Base-by-base conservation (phyloP, 1,284 basidiomycete species). In the Fomitiporia mediterranea region DNA sequence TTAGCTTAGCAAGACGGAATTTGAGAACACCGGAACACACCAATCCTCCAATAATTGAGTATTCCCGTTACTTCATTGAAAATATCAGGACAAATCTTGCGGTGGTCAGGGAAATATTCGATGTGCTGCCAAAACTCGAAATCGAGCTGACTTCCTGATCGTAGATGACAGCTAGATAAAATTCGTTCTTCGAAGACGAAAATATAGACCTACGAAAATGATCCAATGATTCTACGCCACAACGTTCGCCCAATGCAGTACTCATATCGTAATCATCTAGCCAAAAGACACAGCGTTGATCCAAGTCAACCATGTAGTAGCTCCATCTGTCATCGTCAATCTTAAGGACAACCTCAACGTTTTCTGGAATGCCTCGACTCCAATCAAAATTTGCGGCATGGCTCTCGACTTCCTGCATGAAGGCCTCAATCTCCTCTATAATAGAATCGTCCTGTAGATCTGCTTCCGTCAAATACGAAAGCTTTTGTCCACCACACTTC, bases 51-150 rank as follows among this genome's bases (percentile, higher is more conserved):
- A 44, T 39, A 47, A 17, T 34, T 48, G 21, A 53, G 28, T 7
- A 57, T 23, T 21, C 51, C 56, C 34, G 53, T 46, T 5, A 52
- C 27, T 28, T 57, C 51, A 8, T 48, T 35, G 11, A 57, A 27
- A 2, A 19, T 4, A 5, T 39, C 46, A 5, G 23, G 9, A 11
- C 11, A 6, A 8, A 53, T 13, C 40, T 47, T 15, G n/a, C 49
- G 43, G n/a, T 53, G 43, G 28, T 37, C n/a, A 17, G 56, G 56
- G 23, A 57, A 57, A 23, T 53, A 21, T n/a, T 53, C 51, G 17
- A 53, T 25, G 42, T 57, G 56, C 30, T 39, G 21, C 51, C 51
- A 57, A 25, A 47, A 57, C 42, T 57, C 56, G 15, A 39, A 47
- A 28, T 40, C 37, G n/a, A 57, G 15, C 15, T 32, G 19, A 19